Percentiles rank a stretch among this genome's conserved stretches.
These are phyloP conservation scores for Blastomyces silverae DNA, from an alignment of 2,329 filamentous ascomycete genomes.

Conservation along the genomic window DNA sequence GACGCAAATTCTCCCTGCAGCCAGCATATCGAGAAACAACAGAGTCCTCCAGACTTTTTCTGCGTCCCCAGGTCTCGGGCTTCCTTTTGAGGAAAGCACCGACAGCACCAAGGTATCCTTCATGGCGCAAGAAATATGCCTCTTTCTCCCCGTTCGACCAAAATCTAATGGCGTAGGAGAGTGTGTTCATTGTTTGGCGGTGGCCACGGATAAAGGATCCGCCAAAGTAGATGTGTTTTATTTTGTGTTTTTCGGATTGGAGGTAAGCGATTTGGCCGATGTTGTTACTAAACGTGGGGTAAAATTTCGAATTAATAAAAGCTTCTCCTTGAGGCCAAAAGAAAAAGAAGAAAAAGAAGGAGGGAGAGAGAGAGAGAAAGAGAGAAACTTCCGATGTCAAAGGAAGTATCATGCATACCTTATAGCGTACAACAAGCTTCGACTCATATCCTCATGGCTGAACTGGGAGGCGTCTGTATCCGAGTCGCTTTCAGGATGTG, in stretches of 20 bases:
- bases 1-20: conserved; percentile 9
- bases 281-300: conserved; percentile 62
- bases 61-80: conserved; percentile 81
- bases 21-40: conserved; percentile 27
- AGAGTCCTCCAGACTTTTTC: conserved; percentile 63
- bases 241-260: conserved; percentile 88
- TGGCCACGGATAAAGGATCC: conserved; percentile 95
- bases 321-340: background rate
- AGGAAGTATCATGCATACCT: conserved; percentile 40
- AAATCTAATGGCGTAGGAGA: conserved; percentile 95
- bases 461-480: conserved; percentile 49
- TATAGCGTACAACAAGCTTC: conserved; percentile 87
- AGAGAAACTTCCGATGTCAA: background rate
- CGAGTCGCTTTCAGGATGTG: conserved; percentile 45
- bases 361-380: too few species aligned
- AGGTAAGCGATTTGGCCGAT: conserved; percentile 96
- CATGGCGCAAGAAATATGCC: conserved; percentile 90
- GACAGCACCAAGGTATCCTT: conserved; percentile 89
- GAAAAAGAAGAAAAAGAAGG: too few species aligned
- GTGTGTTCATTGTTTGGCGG: conserved; percentile 93
- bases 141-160: conserved; percentile 93
- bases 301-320: conserved; percentile 3
- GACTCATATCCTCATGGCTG: conserved; percentile 74
- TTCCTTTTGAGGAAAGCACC: conserved; percentile 90
- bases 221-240: conserved; percentile 94